These are phyloP conservation scores for Umbelopsis isabellina DNA, from an alignment of 192 early-diverging fungal species.

Conservation along the genomic window DNA sequence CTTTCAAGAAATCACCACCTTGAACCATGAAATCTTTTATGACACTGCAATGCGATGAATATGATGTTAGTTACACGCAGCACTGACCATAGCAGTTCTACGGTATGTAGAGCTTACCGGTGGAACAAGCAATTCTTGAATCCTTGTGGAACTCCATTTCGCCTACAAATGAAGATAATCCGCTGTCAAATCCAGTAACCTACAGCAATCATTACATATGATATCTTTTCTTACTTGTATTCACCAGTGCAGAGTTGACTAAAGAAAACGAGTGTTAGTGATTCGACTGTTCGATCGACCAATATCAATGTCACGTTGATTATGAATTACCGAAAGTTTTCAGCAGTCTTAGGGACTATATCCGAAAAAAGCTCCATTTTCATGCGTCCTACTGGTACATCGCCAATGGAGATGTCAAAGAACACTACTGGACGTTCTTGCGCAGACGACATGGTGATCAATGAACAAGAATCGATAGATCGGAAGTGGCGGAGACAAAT, in stretches of 20 bases:
- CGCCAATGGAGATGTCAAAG: constrained; percentile 80
- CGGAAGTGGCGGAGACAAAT: no score
- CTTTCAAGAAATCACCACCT: constrained; percentile 91
- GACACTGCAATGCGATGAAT: constrained; percentile 47
- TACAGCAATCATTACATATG: background rate
- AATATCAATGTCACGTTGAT: background rate
- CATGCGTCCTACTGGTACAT: constrained; percentile 60
- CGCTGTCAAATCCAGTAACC: background rate
- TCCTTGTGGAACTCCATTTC: constrained; percentile 81
- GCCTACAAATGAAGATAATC: constrained; percentile 40
- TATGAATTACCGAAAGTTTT: constrained; percentile 70
- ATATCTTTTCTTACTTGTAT: constrained; percentile 52
- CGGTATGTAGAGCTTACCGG: constrained; percentile 40
- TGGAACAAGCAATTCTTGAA: constrained; percentile 87
- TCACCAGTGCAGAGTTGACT: constrained; percentile 93
- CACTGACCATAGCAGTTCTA: background rate
- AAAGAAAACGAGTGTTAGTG: background rate
- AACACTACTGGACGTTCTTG: constrained; percentile 57
- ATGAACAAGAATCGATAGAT: background rate
- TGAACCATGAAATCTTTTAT: constrained; percentile 95
- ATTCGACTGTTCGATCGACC: background rate
- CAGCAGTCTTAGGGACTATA: constrained; percentile 73
- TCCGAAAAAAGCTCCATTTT: constrained; percentile 77
- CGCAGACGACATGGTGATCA: constrained; percentile 11
- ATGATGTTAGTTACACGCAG: background rate